phyloP scores from a whole-genome alignment of 371 early-diverging fungal species.

The Antonospora locustae region DNA sequence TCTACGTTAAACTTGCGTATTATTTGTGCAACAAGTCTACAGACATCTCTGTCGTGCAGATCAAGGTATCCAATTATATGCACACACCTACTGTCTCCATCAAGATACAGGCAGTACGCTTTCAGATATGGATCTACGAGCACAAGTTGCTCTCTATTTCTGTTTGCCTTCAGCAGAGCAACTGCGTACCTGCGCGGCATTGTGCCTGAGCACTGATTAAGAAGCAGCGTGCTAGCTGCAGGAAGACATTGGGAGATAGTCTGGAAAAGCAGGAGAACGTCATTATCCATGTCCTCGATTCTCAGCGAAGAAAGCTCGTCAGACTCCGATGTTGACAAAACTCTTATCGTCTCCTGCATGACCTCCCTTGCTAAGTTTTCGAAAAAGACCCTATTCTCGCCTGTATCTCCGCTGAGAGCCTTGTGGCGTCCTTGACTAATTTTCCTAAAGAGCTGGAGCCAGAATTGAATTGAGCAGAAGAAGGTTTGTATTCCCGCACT shows the following conservation, averaged over 20 bases:
- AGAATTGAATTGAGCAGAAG: slow-evolving; percentile 33
- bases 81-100: slow-evolving; percentile 8
- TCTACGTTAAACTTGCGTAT: slow-evolving; percentile 18
- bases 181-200: background rate
- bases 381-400: slow-evolving; percentile 9
- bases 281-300: slow-evolving; percentile 14
- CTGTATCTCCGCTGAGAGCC: slow-evolving; percentile 25
- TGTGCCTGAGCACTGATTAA: slow-evolving; percentile 13
- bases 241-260: slow-evolving; percentile 3
- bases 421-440: slow-evolving; percentile 9
- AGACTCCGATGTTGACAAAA: slow-evolving; percentile 16
- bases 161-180: background rate
- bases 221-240: slow-evolving; percentile 18
- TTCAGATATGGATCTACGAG: slow-evolving; percentile 2
- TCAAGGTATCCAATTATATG: slow-evolving; percentile 27
- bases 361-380: slow-evolving; percentile 19
- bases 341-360: slow-evolving; percentile 22
- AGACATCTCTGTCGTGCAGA: slow-evolving; percentile 37
- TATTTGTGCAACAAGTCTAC: slow-evolving; percentile 22
- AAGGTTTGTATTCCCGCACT: slow-evolving; percentile 18
- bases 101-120: slow-evolving; percentile 4
- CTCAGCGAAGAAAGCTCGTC: slow-evolving; percentile 3
- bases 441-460: slow-evolving; percentile 24
- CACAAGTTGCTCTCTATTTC: background rate
- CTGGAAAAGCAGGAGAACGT: background rate